phyloP scores from a whole-genome alignment of 2,329 filamentous ascomycete genomes.

The Parascedosporium putredinis region DNA sequence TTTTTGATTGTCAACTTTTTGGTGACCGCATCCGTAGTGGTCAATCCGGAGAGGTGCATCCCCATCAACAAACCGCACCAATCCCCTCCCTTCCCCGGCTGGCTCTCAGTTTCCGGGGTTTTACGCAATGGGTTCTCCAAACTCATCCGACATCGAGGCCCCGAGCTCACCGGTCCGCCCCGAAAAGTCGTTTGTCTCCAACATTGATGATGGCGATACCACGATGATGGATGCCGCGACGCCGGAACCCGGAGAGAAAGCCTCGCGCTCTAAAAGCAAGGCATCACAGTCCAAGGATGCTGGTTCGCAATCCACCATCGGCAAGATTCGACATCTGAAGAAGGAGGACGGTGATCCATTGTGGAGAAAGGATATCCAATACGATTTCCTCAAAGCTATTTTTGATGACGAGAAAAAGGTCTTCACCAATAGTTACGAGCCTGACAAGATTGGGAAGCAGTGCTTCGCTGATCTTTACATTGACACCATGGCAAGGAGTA shows the following conservation, averaged over 20 bases:
- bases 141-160: slow-evolving; percentile 34
- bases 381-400: slow-evolving; percentile 70
- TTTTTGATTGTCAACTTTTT: too few species aligned
- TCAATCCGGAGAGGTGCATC: neutral
- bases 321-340: slow-evolving; percentile 76
- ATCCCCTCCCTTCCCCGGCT: neutral
- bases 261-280: slow-evolving; percentile 25
- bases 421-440: slow-evolving; percentile 87
- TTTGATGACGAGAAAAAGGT: slow-evolving; percentile 65
- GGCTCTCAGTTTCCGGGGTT: slow-evolving; percentile 5
- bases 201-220: slow-evolving; percentile 38
- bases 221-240: slow-evolving; percentile 29
- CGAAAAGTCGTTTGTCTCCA: slow-evolving; percentile 38
- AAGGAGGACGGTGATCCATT: slow-evolving; percentile 82
- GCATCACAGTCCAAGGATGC: slow-evolving; percentile 23
- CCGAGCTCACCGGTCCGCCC: slow-evolving; percentile 33
- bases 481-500: slow-evolving; percentile 96
- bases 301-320: slow-evolving; percentile 30
- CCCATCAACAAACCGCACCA: neutral
- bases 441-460: slow-evolving; percentile 46
- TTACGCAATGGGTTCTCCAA: slow-evolving; percentile 24
- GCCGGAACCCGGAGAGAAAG: slow-evolving; percentile 32
- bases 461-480: slow-evolving; percentile 95
- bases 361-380: slow-evolving; percentile 82
- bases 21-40: neutral